Base-by-base conservation (phyloP, 1,284 basidiomycete species). In the Kwoniella shivajii region DNA sequence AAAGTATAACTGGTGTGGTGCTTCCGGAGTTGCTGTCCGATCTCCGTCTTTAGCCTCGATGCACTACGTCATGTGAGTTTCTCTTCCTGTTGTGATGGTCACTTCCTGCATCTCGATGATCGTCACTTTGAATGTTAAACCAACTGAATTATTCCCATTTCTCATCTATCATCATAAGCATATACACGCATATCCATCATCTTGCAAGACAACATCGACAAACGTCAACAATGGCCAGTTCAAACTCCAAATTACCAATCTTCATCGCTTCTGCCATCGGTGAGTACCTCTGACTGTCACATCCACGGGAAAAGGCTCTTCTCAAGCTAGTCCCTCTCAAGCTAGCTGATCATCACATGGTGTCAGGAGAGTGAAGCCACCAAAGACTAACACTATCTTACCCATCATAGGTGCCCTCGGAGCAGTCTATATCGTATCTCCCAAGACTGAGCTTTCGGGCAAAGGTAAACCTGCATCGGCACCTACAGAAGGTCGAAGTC, bases 361-460 rank as follows among this genome's bases (percentile, higher is more conserved):
- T 47, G 7, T 24, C 16, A 9, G 39, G 9, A 10, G 39, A 14
- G 39, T 24, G 39, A n/a, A 9, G 39, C 13, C 22, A 10, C 39
- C 10, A 20, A 20, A 7, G 6, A 11, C 29, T 30, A 10, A 7
- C 18, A 30, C 27, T 47, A 20, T n/a, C n/a, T 26, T 10, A 27
- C 37, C n/a, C 41, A 22, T 13, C 26, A 33, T 55, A 70, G 73
- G 71, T 54, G 61, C 71, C 44, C 50, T 67, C 24, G 65, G 64
- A 3, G 72, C 69, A 48, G 59, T 66, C 27, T 72, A 72, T 59
- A 72, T 71, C 61, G 57, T 65, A 24, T 54, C 51, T 45, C 71
- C 71, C 2, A 60, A 72, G 30, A 63, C 67, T 50, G 68, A 74
- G 47, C 50, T 64, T 1, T 59, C 66, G 16, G 69, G 68, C 18